Conservation (phyloP, 495 filamentous ascomycete genomes). For the Evernia prunastri region DNA sequence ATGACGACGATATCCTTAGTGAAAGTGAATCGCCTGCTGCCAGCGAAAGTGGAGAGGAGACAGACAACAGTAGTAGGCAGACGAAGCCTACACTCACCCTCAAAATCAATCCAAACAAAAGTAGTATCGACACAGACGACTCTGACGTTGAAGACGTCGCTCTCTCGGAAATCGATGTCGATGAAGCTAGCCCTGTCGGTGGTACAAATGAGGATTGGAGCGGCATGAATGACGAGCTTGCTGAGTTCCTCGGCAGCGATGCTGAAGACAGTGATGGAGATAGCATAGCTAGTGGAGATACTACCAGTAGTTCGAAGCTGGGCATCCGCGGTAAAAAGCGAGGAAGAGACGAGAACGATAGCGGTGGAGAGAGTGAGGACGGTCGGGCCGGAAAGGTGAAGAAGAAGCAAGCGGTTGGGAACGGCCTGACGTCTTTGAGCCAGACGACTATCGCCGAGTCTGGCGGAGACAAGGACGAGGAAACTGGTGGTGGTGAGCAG, state of each 20-base stretch:
- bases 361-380: slow-evolving; percentile 35
- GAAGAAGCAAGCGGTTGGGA: slow-evolving; percentile 34
- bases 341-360: slow-evolving; percentile 36
- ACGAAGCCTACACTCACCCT: slow-evolving; percentile 34
- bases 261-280: slow-evolving; percentile 36
- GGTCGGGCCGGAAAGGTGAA: slow-evolving; percentile 27
- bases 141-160: slow-evolving; percentile 20
- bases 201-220: slow-evolving; percentile 54
- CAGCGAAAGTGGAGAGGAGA: slow-evolving; percentile 36
- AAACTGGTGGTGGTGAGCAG: slow-evolving; percentile 5
- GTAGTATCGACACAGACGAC: slow-evolving; percentile 12
- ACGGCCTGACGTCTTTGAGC: slow-evolving; percentile 30
- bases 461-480: slow-evolving; percentile 13
- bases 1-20: slow-evolving; percentile 33
- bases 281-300: slow-evolving; percentile 31
- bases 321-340: slow-evolving; percentile 35
- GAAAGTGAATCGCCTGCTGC: slow-evolving; percentile 32
- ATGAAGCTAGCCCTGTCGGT: slow-evolving; percentile 47
- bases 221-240: slow-evolving; percentile 62
- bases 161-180: slow-evolving; percentile 39
- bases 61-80: slow-evolving; percentile 38
- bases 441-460: slow-evolving; percentile 30
- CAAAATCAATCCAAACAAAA: slow-evolving; percentile 40
- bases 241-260: slow-evolving; percentile 64
- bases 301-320: slow-evolving; percentile 16